Conservation (phyloP, 2,329 filamentous ascomycete genomes). For the Ciborinia camelliae region DNA sequence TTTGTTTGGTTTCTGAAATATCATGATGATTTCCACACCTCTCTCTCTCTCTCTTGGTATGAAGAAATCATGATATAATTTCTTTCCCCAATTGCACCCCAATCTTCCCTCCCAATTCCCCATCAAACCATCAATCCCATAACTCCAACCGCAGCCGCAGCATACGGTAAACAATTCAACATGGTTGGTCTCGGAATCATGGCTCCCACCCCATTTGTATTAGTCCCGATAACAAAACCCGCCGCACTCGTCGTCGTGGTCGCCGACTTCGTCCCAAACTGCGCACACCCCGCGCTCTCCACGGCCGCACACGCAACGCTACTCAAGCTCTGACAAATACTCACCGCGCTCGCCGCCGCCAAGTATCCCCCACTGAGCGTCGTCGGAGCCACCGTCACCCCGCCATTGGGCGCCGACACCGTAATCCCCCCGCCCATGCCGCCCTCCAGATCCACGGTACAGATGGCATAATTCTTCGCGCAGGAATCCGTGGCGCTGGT, state of each 20-base stretch:
- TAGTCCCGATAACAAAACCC: slow-evolving; percentile 12
- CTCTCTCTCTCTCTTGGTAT: not conserved
- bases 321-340: slow-evolving; percentile 55
- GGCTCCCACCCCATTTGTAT: slow-evolving; percentile 9
- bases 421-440: slow-evolving; percentile 50
- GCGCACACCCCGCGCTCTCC: slow-evolving; percentile 31
- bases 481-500: slow-evolving; percentile 51
- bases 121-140: slow-evolving; percentile 12
- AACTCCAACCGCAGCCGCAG: slow-evolving; percentile 10
- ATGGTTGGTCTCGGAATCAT: slow-evolving; percentile 15
- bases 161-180: slow-evolving; percentile 16
- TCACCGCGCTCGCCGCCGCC: slow-evolving; percentile 47
- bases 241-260: not conserved
- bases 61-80: not conserved
- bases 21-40: not conserved
- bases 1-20: no score
- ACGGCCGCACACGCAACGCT: slow-evolving; percentile 47
- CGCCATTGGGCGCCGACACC: slow-evolving; percentile 52
- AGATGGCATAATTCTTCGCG: slow-evolving; percentile 52
- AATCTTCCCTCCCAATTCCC: not conserved
- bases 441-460: slow-evolving; percentile 48
- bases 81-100: not conserved
- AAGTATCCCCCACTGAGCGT: slow-evolving; percentile 40
- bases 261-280: slow-evolving; percentile 28
- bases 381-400: slow-evolving; percentile 46